Evolutionary conservation across 441 rosid genomes (phyloP), one percentile per base, ranked within the genome.

Genomic region (Rhodomyrtus psidioides): DNA sequence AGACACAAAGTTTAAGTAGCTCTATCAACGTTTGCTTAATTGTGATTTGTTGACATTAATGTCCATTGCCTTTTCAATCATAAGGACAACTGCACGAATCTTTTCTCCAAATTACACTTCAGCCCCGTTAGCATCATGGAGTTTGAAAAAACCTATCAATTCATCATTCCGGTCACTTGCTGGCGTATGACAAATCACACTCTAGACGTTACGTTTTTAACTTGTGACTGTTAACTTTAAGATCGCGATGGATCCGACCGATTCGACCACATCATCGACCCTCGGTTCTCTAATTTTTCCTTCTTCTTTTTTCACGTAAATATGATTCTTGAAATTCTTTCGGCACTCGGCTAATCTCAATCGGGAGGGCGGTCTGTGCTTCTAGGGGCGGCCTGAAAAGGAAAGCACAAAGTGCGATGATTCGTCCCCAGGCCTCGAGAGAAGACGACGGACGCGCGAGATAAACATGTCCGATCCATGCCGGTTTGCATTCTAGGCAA

Each of bases 231-330:
- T 1, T 10, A 65, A 10, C 49, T 34, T 21, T 65, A 9, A 23
- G n/a, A 6, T 1, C 2, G n/a, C 19, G 49, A 65, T 21, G 49
- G n/a, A 19, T 9, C 0, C 8, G 17, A 1, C 12, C 1, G 24
- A 19, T 62, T 30, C 6, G 24, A 62, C 74, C 3, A 2, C 3
- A 60, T 28, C 74, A 16, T 8, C 4, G 14, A 19, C 51, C 76
- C 46, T 2, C 7, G 1, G 5, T 34, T 30, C 30, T 65, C 26
- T 65, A 9, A 7, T 2, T 46, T 46, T 46, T 9, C 12, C 34
- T 4, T 34, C 4, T 34, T 34, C 4, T 30, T 30, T 30, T 16
- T 9, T 19, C 0, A 65, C 26, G 12, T 34, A 9, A 4, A 34
- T 34, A 19, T 0, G 26, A 9, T 65, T 19, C 12, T 4, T 5